Conservation (phyloP, 2,329 filamentous ascomycete species). For the Pseudocercospora pini-densiflorae region DNA sequence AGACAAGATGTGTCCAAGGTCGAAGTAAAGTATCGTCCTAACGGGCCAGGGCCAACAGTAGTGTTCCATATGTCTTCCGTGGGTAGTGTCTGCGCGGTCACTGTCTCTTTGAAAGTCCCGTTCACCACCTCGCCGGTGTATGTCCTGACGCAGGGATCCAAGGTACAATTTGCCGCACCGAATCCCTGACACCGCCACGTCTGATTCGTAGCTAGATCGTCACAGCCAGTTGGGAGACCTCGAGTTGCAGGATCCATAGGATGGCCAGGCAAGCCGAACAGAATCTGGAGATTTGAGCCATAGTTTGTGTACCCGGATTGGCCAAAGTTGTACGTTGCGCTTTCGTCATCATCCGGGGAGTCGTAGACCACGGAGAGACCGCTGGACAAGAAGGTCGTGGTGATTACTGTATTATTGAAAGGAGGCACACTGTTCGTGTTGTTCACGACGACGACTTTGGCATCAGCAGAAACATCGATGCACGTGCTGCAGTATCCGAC, state of each 20-base stretch:
- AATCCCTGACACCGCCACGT: slow-evolving; percentile 19
- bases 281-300: not conserved
- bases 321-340: not conserved
- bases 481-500: slow-evolving; percentile 20
- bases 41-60: not conserved
- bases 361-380: not conserved
- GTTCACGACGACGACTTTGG: not conserved
- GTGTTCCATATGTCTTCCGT: slow-evolving; percentile 2
- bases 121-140: slow-evolving; percentile 9
- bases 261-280: not conserved
- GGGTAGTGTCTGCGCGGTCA: not conserved
- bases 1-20: slow-evolving; percentile 10
- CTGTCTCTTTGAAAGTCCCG: slow-evolving; percentile 10
- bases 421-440: not conserved
- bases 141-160: slow-evolving; percentile 14
- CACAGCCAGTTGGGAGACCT: not conserved
- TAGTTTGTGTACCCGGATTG: not conserved
- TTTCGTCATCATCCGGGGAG: not conserved
- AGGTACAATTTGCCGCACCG: slow-evolving; percentile 11
- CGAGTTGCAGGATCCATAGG: slow-evolving; percentile 9
- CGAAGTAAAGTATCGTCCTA: not conserved
- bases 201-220: slow-evolving; percentile 11
- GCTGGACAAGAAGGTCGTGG: not conserved
- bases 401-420: not conserved
- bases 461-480: slow-evolving; percentile 12